phyloP scores from a whole-genome alignment of 768 basidiomycete genomes.

The Russula ochroleuca region DNA sequence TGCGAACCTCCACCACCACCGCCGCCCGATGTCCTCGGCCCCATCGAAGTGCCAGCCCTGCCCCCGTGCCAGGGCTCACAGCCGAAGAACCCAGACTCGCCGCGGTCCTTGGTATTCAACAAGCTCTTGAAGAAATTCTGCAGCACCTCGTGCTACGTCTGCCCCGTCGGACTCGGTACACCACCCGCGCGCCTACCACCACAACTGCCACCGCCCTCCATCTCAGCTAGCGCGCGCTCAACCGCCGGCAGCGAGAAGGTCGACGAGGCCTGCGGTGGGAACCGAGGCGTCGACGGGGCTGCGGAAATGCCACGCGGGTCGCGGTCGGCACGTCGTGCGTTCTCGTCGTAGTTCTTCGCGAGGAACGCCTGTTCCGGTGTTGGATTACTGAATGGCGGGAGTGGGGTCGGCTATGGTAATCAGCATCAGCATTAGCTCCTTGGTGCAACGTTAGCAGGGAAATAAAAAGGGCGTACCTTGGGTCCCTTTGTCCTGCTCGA shows the following conservation, averaged over 20 bases:
- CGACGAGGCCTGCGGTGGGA: conserved; percentile 70
- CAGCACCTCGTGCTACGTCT: conserved; percentile 75
- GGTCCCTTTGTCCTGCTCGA: conserved; percentile 72
- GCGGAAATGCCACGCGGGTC: conserved; percentile 83
- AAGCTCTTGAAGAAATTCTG: conserved; percentile 87
- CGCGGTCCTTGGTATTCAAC: conserved; percentile 63
- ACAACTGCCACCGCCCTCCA: conserved; percentile 60
- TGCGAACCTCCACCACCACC: conserved; percentile 10
- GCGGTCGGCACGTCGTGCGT: conserved; percentile 82
- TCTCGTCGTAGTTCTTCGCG: conserved; percentile 84
- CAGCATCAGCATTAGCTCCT: conserved; percentile 1
- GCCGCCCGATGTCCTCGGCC: conserved; percentile 10
- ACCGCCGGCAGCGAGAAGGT: conserved; percentile 84
- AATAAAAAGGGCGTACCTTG: conserved; percentile 48
- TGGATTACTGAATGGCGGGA: conserved; percentile 75
- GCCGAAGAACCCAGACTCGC: conserved; percentile 35
- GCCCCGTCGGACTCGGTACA: conserved; percentile 45
- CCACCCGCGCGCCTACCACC: conserved; percentile 23
- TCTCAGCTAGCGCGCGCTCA: conserved; percentile 80
- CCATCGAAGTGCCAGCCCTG: conserved; percentile 5
- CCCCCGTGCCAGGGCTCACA: conserved; percentile 34
- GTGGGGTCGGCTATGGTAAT: conserved; percentile 49
- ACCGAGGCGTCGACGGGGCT: conserved; percentile 60
- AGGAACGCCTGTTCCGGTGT: conserved; percentile 90
- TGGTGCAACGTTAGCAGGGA: not conserved